phyloP scores from a whole-genome alignment of 305 asterid species.

The Fraxinus dipetala region DNA sequence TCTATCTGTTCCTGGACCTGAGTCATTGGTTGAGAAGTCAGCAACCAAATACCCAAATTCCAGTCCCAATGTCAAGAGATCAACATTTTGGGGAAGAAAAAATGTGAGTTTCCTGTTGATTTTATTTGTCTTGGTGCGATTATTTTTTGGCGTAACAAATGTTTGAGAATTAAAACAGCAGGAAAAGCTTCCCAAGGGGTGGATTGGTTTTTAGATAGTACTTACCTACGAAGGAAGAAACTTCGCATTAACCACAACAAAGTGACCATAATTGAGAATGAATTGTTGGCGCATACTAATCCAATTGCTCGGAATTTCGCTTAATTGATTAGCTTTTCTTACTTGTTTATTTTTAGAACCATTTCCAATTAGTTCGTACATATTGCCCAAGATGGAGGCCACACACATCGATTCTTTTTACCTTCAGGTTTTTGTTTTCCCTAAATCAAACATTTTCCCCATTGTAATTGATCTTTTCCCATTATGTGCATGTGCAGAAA shows the following conservation, averaged over 20 bases:
- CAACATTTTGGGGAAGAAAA: conserved; percentile 86
- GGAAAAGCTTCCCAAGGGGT: not conserved
- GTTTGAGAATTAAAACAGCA: conserved; percentile 11
- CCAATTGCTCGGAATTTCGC: conserved; percentile 11
- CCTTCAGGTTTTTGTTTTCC: not conserved
- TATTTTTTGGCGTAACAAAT: not conserved
- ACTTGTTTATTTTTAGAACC: conserved; percentile 1
- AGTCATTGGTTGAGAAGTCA: conserved; percentile 52
- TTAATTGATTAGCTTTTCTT: conserved; percentile 5
- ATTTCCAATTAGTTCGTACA: not conserved
- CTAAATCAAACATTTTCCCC: conserved; percentile 1
- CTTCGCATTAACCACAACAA: conserved; percentile 10
- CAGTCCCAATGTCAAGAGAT: conserved; percentile 57
- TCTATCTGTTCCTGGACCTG: conserved; percentile 58
- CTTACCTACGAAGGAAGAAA: conserved; percentile 11
- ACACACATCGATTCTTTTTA: not conserved
- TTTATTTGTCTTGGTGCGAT: conserved; percentile 12
- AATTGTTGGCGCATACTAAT: conserved; percentile 7
- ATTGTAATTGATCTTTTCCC: conserved; percentile 8
- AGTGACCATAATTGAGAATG: conserved; percentile 10
- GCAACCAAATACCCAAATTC: conserved; percentile 48
- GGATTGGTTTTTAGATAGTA: conserved; percentile 14
- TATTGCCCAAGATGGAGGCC: not conserved
- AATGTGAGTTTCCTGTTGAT: conserved; percentile 52
- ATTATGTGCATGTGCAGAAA: conserved; percentile 4